Evolutionary conservation across 2,329 filamentous ascomycete genomes (phyloP), one percentile per base, ranked within the genome.

Genomic region (Sarocladium strictum): DNA sequence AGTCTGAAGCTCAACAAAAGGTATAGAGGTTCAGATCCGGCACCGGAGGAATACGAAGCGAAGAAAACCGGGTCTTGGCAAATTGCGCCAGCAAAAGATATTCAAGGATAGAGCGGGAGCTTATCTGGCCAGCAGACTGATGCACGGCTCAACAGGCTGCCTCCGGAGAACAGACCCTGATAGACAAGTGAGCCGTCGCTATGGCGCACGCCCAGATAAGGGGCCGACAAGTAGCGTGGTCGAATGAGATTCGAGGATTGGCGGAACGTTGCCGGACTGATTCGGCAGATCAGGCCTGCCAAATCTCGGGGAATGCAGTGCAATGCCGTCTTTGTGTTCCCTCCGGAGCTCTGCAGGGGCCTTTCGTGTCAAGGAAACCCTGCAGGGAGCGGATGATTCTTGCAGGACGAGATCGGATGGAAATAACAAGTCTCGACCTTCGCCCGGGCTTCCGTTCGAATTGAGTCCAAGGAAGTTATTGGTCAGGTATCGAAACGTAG

Each of bases 281-380:
- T 21, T 27, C 47, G 47, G 47, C 47, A 51, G 47, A 51, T 51
- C 12, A 35, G 27, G 27, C 26, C 15, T 35, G 47, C 35, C 47
- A 51, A 51, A 35, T 33, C 24, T 47, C 27, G 17, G 47, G 21
- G 47, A 19, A 51, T 32, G 47, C 26, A 29, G 27, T 51, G 27
- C 27, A 29, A 51, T 51, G 27, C 47, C 27, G 47, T 33, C 27
- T 51, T 27, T 51, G 43, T 47, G 24, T 29, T 47, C 19, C 43
- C 43, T 47, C 21, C 24, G 43, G 29, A 29, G 24, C 19, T 17
- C 5, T 47, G 24, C 17, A 26, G 43, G 21, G n/a, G 14, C 43
- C 43, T 15, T 26, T 23, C 19, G 4, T 47, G 43, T 47, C 24
- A 27, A 23, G 43, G 24, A 47, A 27, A 7, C 17, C n/a, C 11